These are phyloP conservation scores for Henckelia pumila DNA, from an alignment of 257 asterid species.

Conservation along the genomic window DNA sequence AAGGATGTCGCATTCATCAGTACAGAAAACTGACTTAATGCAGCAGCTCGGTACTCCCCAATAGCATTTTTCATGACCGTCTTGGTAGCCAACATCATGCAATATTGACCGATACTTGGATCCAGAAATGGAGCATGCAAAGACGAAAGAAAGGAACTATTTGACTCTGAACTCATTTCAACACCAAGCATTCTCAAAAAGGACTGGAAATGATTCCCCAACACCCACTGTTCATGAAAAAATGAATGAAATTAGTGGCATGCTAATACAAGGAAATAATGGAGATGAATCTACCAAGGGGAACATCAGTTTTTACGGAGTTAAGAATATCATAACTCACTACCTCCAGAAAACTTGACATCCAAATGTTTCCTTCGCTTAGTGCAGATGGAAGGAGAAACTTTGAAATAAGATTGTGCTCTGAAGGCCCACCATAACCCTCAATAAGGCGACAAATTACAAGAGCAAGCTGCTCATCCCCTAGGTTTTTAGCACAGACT, in stretches of 20 bases:
- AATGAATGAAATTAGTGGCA: conserved; percentile 23
- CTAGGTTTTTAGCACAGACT: conserved; percentile 88
- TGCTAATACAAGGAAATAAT: conserved; percentile 21
- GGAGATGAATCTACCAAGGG: conserved; percentile 21
- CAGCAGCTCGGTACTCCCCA: conserved; percentile 78
- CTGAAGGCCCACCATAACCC: conserved; percentile 78
- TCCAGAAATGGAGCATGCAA: conserved; percentile 63
- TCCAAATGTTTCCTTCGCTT: conserved; percentile 73
- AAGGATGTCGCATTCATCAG: conserved; percentile 71
- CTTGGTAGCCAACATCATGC: conserved; percentile 79
- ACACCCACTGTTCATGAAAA: conserved; percentile 65
- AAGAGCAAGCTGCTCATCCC: conserved; percentile 97
- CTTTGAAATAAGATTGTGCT: conserved; percentile 60
- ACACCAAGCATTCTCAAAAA: conserved; percentile 65
- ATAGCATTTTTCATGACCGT: conserved; percentile 75
- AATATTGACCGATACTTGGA: conserved; percentile 86
- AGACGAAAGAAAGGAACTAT: conserved; percentile 50
- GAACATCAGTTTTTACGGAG: conserved; percentile 19
- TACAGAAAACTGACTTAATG: conserved; percentile 67
- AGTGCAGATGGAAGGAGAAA: conserved; percentile 85
- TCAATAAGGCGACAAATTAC: conserved; percentile 90
- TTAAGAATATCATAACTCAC: conserved; percentile 23
- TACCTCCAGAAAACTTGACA: conserved; percentile 90
- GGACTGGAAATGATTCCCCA: conserved; percentile 72
- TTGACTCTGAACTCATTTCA: conserved; percentile 38